Evolutionary conservation across 2,329 filamentous ascomycete species (phyloP), one percentile per base, ranked within the genome.

Genomic region (Xylariaceae sp.): DNA sequence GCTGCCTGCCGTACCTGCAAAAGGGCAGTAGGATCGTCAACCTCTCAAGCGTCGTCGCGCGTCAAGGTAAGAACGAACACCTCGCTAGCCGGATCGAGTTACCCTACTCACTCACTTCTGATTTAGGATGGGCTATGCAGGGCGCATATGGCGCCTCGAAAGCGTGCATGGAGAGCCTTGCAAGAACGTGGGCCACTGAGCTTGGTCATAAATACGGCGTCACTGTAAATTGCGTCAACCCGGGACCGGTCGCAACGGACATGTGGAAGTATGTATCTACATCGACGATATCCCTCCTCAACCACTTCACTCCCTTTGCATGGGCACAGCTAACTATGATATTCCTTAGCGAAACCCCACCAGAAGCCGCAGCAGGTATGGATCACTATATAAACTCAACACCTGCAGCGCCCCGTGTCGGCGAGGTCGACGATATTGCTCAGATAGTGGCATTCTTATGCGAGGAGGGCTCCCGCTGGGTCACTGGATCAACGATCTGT

Each of bases 171-270:
- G 45, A 47, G 22, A 31, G 36, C 12, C 33, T 19, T 31, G 45
- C 36, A 31, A 36, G 45, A 5, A 39, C 42, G 7, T 47, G 43
- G 45, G 45, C 45, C 5, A 47, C 40, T n/a, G 45, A 47, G n/a
- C 36, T 47, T 47, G 45, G 45, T 17, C 45, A 47, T 18, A 40
- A 22, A 13, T 31, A 47, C 22, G 36, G n/a, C 22, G 22, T 47
- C 2, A 47, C 45, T 10, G 45, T 47, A 11, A 47, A 47, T 17
- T 47, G 45, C 22, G 36, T 47, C 11, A 47, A 47, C 45, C 45
- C 45, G 11, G 45, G 45, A 3, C 45, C 45, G 3, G 36, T 47
- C 22, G 45, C 45, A 7, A 47, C 45, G n/a, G 45, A 47, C 33
- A 36, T 40, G 34, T 47, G 45, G 45, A 11, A 31, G 6, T n/a